These are phyloP conservation scores for Conringia planisiliqua DNA, from an alignment of 345 rosid species.

Conservation along the genomic window DNA sequence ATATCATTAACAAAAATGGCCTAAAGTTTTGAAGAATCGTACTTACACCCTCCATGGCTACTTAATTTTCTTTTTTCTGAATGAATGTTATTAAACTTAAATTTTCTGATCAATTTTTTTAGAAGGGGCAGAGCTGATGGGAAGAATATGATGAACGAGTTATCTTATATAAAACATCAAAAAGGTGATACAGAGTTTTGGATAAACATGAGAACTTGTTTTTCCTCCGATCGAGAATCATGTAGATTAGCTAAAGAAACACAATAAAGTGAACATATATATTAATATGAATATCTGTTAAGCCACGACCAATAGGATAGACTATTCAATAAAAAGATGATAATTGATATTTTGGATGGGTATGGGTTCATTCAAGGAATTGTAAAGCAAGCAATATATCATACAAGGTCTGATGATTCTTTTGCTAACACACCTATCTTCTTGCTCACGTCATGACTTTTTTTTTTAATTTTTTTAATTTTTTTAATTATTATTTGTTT, in stretches of 20 bases:
- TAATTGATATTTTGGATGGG: neutral
- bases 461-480: too few species aligned
- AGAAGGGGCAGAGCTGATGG: neutral
- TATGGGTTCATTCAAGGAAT: neutral
- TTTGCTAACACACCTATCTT: neutral
- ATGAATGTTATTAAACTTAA: neutral
- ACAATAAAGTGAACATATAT: slow-evolving; percentile 4
- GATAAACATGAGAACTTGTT: slow-evolving; percentile 23
- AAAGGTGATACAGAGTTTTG: slow-evolving; percentile 30
- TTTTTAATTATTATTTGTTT: neutral
- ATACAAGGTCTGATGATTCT: neutral
- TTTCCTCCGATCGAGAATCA: slow-evolving; percentile 21
- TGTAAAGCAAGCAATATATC: neutral
- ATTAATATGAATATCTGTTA: neutral
- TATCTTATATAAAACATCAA: slow-evolving; percentile 25
- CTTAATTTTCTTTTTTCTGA: neutral
- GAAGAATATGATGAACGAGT: slow-evolving; percentile 5
- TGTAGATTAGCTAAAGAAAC: slow-evolving; percentile 19
- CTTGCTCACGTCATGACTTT: neutral
- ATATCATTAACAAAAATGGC: slow-evolving; percentile 70
- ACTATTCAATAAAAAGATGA: neutral
- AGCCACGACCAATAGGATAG: neutral
- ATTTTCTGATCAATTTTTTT: neutral
- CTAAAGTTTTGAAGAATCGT: slow-evolving; percentile 29
- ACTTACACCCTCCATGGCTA: slow-evolving; percentile 22